phyloP scores from a whole-genome alignment of 768 basidiomycete genomes.

The Leccinum obscurum region DNA sequence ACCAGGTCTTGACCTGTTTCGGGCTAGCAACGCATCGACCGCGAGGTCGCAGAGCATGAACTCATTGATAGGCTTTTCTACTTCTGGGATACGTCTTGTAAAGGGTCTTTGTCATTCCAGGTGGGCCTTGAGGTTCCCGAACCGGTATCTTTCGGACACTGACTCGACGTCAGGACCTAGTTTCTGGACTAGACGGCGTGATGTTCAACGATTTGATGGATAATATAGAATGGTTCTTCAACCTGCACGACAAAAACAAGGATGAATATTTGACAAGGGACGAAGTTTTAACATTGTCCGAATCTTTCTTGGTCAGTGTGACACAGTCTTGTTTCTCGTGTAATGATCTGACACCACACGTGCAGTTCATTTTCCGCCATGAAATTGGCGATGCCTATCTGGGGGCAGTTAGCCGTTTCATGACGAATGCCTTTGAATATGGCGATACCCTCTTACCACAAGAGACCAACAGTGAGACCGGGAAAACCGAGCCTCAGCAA shows the following conservation, averaged over 20 bases:
- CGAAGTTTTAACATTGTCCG: slow-evolving; percentile 92
- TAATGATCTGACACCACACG: slow-evolving; percentile 6
- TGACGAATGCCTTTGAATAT: slow-evolving; percentile 98
- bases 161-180: slow-evolving; percentile 64
- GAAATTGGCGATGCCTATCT: slow-evolving; percentile 96
- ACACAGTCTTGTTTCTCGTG: not conserved
- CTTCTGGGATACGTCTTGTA: slow-evolving; percentile 86
- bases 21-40: slow-evolving; percentile 78
- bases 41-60: slow-evolving; percentile 93
- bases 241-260: slow-evolving; percentile 92
- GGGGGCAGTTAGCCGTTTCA: slow-evolving; percentile 94
- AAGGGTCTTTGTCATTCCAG: slow-evolving; percentile 89
- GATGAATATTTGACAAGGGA: slow-evolving; percentile 96
- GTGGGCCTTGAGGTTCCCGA: slow-evolving; percentile 37
- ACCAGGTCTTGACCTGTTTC: slow-evolving; percentile 4
- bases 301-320: slow-evolving; percentile 75
- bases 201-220: slow-evolving; percentile 98
- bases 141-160: slow-evolving; percentile 1
- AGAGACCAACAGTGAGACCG: slow-evolving; percentile 33
- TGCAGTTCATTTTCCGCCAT: slow-evolving; percentile 95
- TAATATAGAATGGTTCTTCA: slow-evolving; percentile 99
- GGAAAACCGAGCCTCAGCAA: slow-evolving; percentile 43
- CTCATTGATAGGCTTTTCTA: slow-evolving; percentile 90
- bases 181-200: slow-evolving; percentile 84
- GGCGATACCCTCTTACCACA: slow-evolving; percentile 85